phyloP scores from a whole-genome alignment of 345 rosid genomes.

The Eucalyptus camaldulensis region DNA sequence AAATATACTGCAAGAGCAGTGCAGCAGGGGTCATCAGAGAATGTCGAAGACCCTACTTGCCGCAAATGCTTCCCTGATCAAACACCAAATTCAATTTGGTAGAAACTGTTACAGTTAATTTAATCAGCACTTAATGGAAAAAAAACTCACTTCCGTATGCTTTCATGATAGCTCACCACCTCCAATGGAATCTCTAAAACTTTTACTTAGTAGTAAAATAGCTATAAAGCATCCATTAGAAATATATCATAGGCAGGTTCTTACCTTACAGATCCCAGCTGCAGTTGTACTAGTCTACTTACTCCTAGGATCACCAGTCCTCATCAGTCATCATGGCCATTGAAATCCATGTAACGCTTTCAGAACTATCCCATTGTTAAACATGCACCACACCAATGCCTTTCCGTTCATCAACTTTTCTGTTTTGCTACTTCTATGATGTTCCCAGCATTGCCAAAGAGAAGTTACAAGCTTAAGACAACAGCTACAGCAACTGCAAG shows the following conservation, averaged over 20 bases:
- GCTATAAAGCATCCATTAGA: neutral
- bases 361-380: neutral
- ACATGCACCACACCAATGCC: neutral
- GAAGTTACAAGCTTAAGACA: conserved; percentile 12
- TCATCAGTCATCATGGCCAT: neutral
- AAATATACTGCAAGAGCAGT: neutral
- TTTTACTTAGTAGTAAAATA: neutral
- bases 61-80: neutral
- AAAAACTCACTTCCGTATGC: neutral
- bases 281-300: neutral
- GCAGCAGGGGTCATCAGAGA: neutral
- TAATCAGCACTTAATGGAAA: neutral
- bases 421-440: neutral
- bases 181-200: neutral
- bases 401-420: neutral
- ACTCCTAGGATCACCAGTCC: neutral
- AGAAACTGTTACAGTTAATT: neutral
- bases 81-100: neutral
- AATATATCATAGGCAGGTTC: neutral
- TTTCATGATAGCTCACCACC: neutral
- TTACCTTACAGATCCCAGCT: neutral
- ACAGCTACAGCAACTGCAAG: conserved; percentile 13
- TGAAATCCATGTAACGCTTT: neutral
- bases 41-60: neutral
- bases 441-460: conserved; percentile 12